These are phyloP conservation scores for Pyronema omphalodes DNA, from an alignment of 495 filamentous ascomycete species.

Conservation along the genomic window DNA sequence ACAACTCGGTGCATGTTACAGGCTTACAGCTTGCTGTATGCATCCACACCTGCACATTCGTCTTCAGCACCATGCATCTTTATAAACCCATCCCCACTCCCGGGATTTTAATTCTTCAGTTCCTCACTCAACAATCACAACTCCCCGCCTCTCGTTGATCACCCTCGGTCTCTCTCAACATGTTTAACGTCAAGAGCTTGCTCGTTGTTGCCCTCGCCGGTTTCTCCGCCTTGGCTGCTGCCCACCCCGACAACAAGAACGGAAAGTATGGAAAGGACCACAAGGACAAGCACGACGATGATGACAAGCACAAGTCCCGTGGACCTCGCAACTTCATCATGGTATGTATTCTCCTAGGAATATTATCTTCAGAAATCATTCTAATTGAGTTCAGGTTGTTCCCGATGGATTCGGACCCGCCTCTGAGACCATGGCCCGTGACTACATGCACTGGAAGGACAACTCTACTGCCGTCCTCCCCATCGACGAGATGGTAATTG, in stretches of 20 bases:
- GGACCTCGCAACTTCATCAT: constrained; percentile 23
- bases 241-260: not conserved
- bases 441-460: constrained; percentile 21
- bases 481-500: constrained; percentile 25
- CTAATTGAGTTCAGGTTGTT: constrained; percentile 6
- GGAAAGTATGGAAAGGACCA: not conserved
- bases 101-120: no score
- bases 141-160: no score
- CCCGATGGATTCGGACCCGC: constrained; percentile 23
- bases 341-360: constrained; percentile 14
- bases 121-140: no score
- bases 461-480: constrained; percentile 22
- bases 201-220: constrained; percentile 13
- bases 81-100: no score
- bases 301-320: not conserved
- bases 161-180: not conserved
- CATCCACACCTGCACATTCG: no score
- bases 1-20: no score
- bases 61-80: no score
- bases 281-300: not conserved
- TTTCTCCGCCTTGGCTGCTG: constrained; percentile 8
- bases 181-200: constrained; percentile 4
- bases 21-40: no score
- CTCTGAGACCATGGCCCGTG: constrained; percentile 23
- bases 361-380: not conserved